Base-by-base conservation (phyloP, 768 basidiomycete genomes). In the Suillus tomentosus region DNA sequence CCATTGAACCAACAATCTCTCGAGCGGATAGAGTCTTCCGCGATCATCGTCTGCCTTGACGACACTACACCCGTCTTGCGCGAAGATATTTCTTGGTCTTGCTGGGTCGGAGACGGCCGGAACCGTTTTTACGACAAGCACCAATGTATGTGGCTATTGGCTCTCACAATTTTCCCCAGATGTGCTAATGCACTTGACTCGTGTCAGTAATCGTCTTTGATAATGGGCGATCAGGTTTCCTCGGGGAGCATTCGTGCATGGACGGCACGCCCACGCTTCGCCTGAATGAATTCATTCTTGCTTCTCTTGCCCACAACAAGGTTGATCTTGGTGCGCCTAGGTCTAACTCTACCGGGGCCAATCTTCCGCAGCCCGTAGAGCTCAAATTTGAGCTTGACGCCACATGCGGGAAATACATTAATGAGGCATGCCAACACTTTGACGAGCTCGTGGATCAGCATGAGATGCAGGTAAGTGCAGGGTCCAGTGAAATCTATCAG, bases 101-200 rank as follows among this genome's bases (percentile, higher is more conserved):
- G 87, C 57, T 98, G 96, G 95, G 88, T 89, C 27, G 96, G 95
- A 39, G 85, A 96, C 68, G 96, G 94, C 27, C 81, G 87, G 58
- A 97, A 96, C 75, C 81, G 96, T 65, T 99, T 91, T 82, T 98
- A 89, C 73, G 97, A 99, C 81, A 99, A 99, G 77, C 96, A 99
- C 73, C 93, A 99, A 72, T 71, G 94, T 95, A 73, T 40, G 90
- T 81, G 54, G 27, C 50, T 22, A 15, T 59, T 63, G 27, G 47
- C 27, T 14, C 37, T 53, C 13, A 36, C 50, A 64, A 2, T n/a
- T 64, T 37, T 56, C n/a, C 61, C 36, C 36, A 61, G 31, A 65
- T 57, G 10, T 63, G 45, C 36, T 22, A 19, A 11, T 61, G 51
- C 45, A 60, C n/a, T 36, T 50, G 47, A 14, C 19, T 53, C 39